These are phyloP conservation scores for Fusarium sp. DNA, from an alignment of 2,329 filamentous ascomycete genomes.

Conservation along the genomic window DNA sequence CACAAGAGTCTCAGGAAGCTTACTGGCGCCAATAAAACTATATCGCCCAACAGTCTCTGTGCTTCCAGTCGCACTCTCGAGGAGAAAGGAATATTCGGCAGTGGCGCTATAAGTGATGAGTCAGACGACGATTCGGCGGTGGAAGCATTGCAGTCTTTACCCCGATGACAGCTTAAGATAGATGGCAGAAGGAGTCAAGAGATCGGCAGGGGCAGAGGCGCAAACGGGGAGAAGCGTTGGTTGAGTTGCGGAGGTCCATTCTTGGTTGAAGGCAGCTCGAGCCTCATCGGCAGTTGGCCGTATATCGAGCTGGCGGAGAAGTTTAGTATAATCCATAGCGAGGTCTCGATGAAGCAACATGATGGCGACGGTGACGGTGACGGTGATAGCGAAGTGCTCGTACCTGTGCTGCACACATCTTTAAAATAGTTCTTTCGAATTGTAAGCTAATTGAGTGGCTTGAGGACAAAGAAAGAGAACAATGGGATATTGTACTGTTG, in stretches of 20 bases:
- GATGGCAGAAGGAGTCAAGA: constrained; percentile 93
- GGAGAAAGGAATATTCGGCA: constrained; percentile 89
- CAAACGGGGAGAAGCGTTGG: constrained; percentile 85
- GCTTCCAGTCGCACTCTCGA: constrained; percentile 85
- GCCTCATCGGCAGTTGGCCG: constrained; percentile 48
- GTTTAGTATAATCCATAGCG: constrained; percentile 19
- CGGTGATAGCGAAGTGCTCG: neutral
- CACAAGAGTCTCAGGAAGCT: constrained; percentile 9
- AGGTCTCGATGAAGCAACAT: neutral
- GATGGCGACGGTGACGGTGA: no score
- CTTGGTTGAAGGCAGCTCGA: constrained; percentile 46
- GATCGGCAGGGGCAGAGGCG: constrained; percentile 88
- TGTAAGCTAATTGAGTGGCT: constrained; percentile 3
- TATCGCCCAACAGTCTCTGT: constrained; percentile 95
- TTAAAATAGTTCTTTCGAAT: constrained; percentile 10
- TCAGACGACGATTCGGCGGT: constrained; percentile 25
- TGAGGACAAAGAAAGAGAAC: constrained; percentile 27
- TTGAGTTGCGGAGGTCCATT: constrained; percentile 42
- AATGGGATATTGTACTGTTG: constrained; percentile 25
- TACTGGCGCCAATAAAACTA: constrained; percentile 86
- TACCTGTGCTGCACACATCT: constrained; percentile 47
- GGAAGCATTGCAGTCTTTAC: constrained; percentile 29
- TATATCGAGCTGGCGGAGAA: constrained; percentile 44
- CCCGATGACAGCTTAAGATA: constrained; percentile 81
- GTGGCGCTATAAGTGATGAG: constrained; percentile 46